These are phyloP conservation scores for Posidonia australis DNA, from an alignment of 106 monocot species.

Conservation along the genomic window DNA sequence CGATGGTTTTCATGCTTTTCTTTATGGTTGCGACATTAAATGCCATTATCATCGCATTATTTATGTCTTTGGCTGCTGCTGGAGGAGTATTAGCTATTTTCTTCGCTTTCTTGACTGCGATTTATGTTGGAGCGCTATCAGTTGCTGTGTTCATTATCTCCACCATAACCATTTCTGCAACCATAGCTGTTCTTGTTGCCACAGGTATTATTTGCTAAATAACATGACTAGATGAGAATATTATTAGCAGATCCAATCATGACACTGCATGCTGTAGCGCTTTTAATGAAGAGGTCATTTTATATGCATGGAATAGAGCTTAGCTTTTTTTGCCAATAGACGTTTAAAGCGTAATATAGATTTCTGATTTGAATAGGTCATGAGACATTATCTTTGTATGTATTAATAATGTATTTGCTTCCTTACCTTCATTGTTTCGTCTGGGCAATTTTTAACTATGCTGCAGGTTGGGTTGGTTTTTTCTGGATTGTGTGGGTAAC, in stretches of 20 bases:
- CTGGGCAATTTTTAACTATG: no score
- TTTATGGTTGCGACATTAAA: slow-evolving; percentile 59
- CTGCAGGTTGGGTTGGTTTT: slow-evolving; percentile 78
- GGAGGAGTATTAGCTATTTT: slow-evolving; percentile 83
- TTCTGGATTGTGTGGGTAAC: slow-evolving; percentile 44
- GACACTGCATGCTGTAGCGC: no score
- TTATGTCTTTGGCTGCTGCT: slow-evolving; percentile 84
- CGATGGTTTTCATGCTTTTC: slow-evolving; percentile 58
- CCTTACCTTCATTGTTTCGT: neutral
- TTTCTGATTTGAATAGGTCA: neutral
- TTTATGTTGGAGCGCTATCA: slow-evolving; percentile 74
- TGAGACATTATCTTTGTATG: neutral
- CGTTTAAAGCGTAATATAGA: neutral
- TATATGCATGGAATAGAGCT: neutral
- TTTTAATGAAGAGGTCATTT: no score
- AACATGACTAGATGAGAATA: no score
- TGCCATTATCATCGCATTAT: slow-evolving; percentile 55
- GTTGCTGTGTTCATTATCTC: slow-evolving; percentile 66
- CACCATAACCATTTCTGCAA: slow-evolving; percentile 31
- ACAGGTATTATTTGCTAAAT: slow-evolving; percentile 46
- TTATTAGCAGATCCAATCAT: no score
- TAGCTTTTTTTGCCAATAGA: neutral
- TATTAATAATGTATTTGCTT: neutral
- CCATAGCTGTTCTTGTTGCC: slow-evolving; percentile 43
- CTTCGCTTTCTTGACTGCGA: slow-evolving; percentile 52